Base-by-base conservation (phyloP, 1,284 basidiomycete species). In the Neotropicomus parvogracilis region DNA sequence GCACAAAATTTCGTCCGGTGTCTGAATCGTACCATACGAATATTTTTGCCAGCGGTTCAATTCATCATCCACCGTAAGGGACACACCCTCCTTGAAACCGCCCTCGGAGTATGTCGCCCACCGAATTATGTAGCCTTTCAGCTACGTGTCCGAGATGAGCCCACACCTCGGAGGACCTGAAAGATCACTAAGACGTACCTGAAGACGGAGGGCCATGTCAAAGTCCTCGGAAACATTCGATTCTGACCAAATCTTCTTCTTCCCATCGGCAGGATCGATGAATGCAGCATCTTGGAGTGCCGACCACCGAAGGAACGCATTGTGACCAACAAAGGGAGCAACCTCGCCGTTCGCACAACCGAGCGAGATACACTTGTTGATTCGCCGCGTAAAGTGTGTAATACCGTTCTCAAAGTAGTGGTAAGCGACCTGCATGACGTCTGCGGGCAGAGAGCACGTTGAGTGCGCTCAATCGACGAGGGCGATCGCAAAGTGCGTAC, bases 381-480 rank as follows among this genome's bases (percentile, higher is more conserved):
- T 88, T 16, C 86, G 75, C 4, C 80, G 78, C 6, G 88, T 91
- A 69, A 94, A 93, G 66, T 88, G 85, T 0, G 88, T 81, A 62
- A 93, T 89, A 1, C 86, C 85, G 59, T 88, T 88, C 65, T 93
- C 90, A 58, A 93, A 92, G 68, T 88, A 93, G 66, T 91, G 85
- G 63, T 87, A 67, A 0, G 85, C 85, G 51, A 93, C 90, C 63
- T 91, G 84, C 85, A 92, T 90, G 48, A 90, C 85, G 58, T 88
- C 85, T 81, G 41, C 33, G 37, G 13, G 14, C 5, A 16, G 24
- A 7, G 28, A 4, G 13, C 3, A 20, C 7, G 17, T 16, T 49
- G 16, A 55, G 39, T 20, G 52, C 16, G 17, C 5, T 19, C 13
- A 14, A 7, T 37, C 4, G 6, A 9, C 12, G 13, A 32, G 5